These are phyloP conservation scores for Diaporthe citriasiana DNA, from an alignment of 2,329 filamentous ascomycete genomes.

Conservation along the genomic window DNA sequence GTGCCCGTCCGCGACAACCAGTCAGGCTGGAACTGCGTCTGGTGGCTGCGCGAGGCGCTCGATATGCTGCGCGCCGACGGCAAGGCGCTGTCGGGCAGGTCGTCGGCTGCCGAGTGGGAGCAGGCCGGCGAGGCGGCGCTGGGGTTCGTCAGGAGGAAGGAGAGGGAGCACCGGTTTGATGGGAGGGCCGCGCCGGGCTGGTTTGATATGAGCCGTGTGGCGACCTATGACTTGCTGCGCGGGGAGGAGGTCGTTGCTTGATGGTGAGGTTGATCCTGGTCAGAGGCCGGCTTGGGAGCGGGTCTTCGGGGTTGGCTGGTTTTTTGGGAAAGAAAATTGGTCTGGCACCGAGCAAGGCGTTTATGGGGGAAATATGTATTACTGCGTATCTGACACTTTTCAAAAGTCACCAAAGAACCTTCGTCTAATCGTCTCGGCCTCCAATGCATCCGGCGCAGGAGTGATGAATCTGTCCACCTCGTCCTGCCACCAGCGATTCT, in stretches of 20 bases:
- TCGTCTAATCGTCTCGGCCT: constrained; percentile 14
- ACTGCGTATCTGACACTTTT: not conserved
- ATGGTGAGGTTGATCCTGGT: not conserved
- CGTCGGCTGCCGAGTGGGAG: not conserved
- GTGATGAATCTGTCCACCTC: constrained; percentile 35
- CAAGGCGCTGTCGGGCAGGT: constrained; percentile 6
- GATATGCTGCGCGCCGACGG: not conserved
- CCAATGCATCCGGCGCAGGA: not conserved
- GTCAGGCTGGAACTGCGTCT: constrained; percentile 31
- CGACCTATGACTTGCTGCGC: constrained; percentile 8
- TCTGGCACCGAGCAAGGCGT: not conserved
- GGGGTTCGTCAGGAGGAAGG: constrained; percentile 5
- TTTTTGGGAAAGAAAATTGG: not conserved
- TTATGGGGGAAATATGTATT: not conserved
- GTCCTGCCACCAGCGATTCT: constrained; percentile 26
- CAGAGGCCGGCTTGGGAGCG: not conserved
- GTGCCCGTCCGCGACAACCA: not conserved
- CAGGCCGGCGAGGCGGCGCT: not conserved
- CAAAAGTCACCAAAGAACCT: constrained; percentile 29
- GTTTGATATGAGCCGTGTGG: constrained; percentile 28
- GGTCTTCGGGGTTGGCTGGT: not conserved
- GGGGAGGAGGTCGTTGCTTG: constrained; percentile 10
- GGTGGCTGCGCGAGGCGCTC: constrained; percentile 22
- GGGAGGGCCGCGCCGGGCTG: not conserved
- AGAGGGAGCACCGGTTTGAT: constrained; percentile 30